These are phyloP conservation scores for Trametes coccinea DNA, from an alignment of 768 basidiomycete genomes.

Conservation along the genomic window DNA sequence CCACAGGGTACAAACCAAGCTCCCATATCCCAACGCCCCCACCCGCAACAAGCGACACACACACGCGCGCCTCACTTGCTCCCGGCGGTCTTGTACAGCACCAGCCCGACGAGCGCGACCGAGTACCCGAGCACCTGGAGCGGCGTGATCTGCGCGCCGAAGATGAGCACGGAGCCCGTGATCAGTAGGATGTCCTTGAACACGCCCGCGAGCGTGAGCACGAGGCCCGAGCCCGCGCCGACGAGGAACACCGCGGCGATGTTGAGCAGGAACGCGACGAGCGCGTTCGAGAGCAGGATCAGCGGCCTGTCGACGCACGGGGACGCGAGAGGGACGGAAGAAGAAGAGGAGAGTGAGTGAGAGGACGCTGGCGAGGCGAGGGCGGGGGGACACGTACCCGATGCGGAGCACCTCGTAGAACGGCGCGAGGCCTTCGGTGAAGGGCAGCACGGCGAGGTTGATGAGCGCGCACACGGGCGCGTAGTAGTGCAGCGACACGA, in stretches of 20 bases:
- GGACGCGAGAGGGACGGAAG: no score
- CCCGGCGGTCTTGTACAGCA: constrained; percentile 81
- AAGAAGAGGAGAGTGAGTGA: no score
- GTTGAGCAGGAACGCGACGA: constrained; percentile 86
- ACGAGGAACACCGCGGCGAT: constrained; percentile 95
- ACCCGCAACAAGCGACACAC: no score
- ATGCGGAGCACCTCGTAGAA: constrained; percentile 65
- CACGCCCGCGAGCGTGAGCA: constrained; percentile 92
- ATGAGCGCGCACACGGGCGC: constrained; percentile 93
- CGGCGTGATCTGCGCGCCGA: constrained; percentile 76
- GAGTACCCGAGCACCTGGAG: constrained; percentile 90
- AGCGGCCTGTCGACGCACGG: no score
- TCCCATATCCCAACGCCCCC: no score
- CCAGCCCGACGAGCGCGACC: constrained; percentile 80
- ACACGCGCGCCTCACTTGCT: constrained; percentile 43
- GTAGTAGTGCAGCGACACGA: constrained; percentile 94
- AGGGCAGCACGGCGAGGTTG: constrained; percentile 83
- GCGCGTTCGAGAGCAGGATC: constrained; percentile 81
- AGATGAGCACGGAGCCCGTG: constrained; percentile 84
- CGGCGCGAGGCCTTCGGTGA: constrained; percentile 89
- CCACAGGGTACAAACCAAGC: no score
- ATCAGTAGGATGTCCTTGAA: constrained; percentile 91
- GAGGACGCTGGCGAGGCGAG: not conserved
- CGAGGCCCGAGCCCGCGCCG: constrained; percentile 81
- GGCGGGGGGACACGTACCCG: constrained; percentile 28